Base-by-base conservation (phyloP, 805 yeast species). In the Candida piceae region DNA sequence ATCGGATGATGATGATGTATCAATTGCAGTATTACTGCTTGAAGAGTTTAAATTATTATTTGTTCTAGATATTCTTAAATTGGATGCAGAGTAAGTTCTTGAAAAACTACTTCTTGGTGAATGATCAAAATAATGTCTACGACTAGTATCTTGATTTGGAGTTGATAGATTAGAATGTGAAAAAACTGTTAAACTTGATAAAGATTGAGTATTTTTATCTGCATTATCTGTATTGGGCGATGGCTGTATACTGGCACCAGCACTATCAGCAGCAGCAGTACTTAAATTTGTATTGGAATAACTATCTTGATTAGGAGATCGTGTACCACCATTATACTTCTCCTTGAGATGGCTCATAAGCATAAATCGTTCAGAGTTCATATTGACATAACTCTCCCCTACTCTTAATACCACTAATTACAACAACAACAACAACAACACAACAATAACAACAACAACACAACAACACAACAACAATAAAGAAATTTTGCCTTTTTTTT, bases 51-150 rank as follows among this genome's bases (percentile, higher is more conserved):
- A n/a, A 27, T 25, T 27, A 11, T 25, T 27, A 11, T 23, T 23
- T n/a, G 49, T 48, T n/a, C 54, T 29, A 9, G 49, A 46, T 12
- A 48, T 46, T 13, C 54, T 40, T 21, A 49, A 31, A 16, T 40
- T 43, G 4, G 50, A 45, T 4, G 52, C 40, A 2, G 52, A 42
- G 28, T 46, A 44, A 2, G 50, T 31, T 16, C 43, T 44, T 10
- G 49, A 45, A 28, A 48, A 37, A 17, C 40, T 36, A 26, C 36
- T 36, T 35, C 47, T 40, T 17, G 53, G 53, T 0, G 53, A 47
- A 22, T 29, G 29, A 31, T 49, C 53, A 33, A 49, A 49, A 35
- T 40, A 40, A 33, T 42, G 35, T 31, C 34, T 42, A 7, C 29
- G 28, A 16, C 12, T 13, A 7, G 37, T 19, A 15, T 15, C 36